Percentiles rank a stretch among this genome's conserved stretches.
Evolutionary conservation across 805 yeast genomes (phyloP).

Genomic region (Candida dajiaensis): DNA sequence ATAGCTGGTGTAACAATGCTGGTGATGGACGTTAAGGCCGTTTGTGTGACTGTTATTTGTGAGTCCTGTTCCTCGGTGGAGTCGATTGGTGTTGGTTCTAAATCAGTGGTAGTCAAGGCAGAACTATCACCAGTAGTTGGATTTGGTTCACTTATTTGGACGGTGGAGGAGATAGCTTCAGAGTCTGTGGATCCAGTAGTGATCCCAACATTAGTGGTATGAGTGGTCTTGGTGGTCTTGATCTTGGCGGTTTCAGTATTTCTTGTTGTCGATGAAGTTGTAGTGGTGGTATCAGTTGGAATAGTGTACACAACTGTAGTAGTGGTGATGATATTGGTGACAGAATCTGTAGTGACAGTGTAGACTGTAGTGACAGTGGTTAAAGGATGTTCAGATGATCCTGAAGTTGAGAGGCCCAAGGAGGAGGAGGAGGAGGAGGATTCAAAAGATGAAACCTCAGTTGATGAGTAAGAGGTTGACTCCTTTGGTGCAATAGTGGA

Average conservation of each 20-base stretch:
- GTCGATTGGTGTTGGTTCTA: neutral
- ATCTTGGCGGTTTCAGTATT: neutral
- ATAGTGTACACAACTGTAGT: neutral
- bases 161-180: neutral
- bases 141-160: too few species aligned
- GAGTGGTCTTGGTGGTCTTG: neutral
- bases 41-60: neutral
- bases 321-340: neutral
- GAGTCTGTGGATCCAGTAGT: neutral
- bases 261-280: neutral
- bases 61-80: neutral
- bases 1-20: neutral
- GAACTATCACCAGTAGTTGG: neutral
- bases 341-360: neutral
- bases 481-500: neutral
- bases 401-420: neutral
- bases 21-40: neutral
- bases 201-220: too few species aligned
- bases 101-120: neutral
- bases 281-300: neutral
- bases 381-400: neutral
- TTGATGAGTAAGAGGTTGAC: neutral
- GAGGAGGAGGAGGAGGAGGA: neutral
- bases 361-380: neutral
- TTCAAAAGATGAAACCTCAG: neutral